phyloP scores from a whole-genome alignment of 192 early-diverging fungal genomes.

The Mortierella hygrophila region DNA sequence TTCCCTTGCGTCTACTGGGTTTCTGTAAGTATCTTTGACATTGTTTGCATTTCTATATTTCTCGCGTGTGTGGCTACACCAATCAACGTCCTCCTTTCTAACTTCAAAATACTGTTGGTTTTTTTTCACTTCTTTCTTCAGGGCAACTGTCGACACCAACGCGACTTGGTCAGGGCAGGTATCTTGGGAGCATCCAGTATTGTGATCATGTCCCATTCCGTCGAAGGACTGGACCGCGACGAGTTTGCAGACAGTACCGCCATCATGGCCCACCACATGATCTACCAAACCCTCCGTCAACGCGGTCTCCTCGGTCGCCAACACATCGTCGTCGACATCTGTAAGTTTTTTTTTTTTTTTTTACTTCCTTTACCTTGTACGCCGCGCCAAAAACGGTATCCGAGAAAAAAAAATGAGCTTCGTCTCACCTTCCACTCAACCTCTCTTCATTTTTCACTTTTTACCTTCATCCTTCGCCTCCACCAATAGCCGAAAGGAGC shows the following conservation, averaged over 20 bases:
- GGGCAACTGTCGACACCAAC: conserved; percentile 62
- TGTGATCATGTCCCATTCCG: conserved; percentile 59
- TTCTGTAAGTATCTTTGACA: conserved; percentile 33
- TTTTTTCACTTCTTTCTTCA: background rate
- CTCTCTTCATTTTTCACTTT: background rate
- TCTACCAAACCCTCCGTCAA: conserved; percentile 63
- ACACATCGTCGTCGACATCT: conserved; percentile 59
- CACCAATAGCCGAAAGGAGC: conserved; percentile 57
- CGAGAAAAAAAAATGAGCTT: too few relatives aligned
- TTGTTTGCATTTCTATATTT: background rate
- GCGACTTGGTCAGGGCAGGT: conserved; percentile 62
- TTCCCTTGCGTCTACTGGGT: conserved; percentile 64
- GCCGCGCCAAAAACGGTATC: background rate
- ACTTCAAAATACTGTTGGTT: background rate
- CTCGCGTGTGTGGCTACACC: background rate
- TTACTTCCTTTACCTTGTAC: background rate
- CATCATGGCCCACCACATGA: conserved; percentile 75
- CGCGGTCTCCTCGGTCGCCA: conserved; percentile 31
- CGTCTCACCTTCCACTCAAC: background rate
- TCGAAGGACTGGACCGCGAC: conserved; percentile 47
- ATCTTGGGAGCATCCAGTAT: conserved; percentile 59
- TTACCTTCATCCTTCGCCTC: background rate
- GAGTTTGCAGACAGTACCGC: conserved; percentile 62
- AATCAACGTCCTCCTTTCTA: background rate
- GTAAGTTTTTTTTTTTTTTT: conserved; percentile 32